Base-by-base conservation (phyloP, 176 grass and related monocot genomes). In the Poa pratensis region DNA sequence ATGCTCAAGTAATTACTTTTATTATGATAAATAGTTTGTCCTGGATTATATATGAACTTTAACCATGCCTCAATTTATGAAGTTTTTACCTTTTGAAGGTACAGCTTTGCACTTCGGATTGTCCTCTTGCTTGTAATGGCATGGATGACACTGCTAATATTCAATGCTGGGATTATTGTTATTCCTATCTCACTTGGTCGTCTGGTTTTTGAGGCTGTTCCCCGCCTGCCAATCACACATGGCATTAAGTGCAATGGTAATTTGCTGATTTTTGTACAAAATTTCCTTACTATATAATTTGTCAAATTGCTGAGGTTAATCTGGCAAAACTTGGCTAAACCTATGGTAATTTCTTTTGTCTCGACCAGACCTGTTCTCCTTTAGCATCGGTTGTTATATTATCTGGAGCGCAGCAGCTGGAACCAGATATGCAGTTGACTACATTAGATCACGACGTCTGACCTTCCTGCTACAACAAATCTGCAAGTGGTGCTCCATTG, bases 171-270 rank as follows among this genome's bases (percentile, higher is more conserved):
- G 58, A 92, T 99, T 88, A 94, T 99, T 54, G 92, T 99, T 67
- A 69, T 99, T 79, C 97, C 97, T 18, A 92, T 99, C 68, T 99
- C 90, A 9, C 88, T 99, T 77, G 97, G 97, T 6, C 97, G 97
- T 82, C 65, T 88, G 1, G 80, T 99, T 63, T 99, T 96, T 76
- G 90, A 99, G 86, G 90, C 90, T 61, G 87, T 99, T 78, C 97
- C 97, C 51, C 92, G 85, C 52, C 88, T 99, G 51, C 97, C 97
- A 58, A 94, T 96, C 76, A 96, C 92, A 59, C 94, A 99, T 89
- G 94, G 94, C 45, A 94, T 95, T 76, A 96, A 96, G 72, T 96
- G 97, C 92, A 99, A 99, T 86, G 93, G 95, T 98, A 98, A 90
- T 85, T 68, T 74, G n/a, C 69, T 89, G 53, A 42, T 62, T 18